Evolutionary conservation across 2,329 filamentous ascomycete genomes (phyloP).

Genomic region (Colletotrichum karsti): DNA sequence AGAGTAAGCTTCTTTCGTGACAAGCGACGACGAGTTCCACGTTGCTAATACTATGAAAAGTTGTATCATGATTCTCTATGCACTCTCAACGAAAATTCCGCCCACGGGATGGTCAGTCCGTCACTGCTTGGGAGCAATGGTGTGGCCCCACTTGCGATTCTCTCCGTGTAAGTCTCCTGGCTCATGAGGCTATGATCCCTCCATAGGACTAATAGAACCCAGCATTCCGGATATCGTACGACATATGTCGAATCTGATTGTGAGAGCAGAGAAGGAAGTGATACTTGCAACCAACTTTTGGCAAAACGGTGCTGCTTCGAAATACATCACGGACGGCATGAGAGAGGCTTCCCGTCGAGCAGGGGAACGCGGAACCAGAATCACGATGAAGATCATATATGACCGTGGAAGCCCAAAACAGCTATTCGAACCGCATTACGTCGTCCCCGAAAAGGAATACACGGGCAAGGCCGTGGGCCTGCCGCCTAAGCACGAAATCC

Average conservation of each 20-base stretch:
- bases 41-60: neutral
- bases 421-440: conserved; percentile 70
- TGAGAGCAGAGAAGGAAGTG: conserved; percentile 75
- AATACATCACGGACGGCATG: conserved; percentile 73
- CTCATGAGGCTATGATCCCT: neutral
- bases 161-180: conserved; percentile 58
- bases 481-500: conserved; percentile 71
- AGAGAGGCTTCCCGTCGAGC: conserved; percentile 74
- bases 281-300: conserved; percentile 81
- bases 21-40: neutral
- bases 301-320: conserved; percentile 74
- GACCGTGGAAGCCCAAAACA: conserved; percentile 75
- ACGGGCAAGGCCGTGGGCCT: conserved; percentile 66
- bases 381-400: conserved; percentile 79
- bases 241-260: conserved; percentile 81
- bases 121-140: conserved; percentile 64
- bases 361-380: conserved; percentile 61
- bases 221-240: conserved; percentile 73
- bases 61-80: neutral
- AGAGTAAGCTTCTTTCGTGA: neutral
- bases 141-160: conserved; percentile 72
- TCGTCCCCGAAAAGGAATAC: conserved; percentile 66
- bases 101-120: conserved; percentile 60
- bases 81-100: neutral
- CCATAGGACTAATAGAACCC: neutral